Conservation (phyloP, 345 rosid genomes). For the Moricandia arvensis region DNA sequence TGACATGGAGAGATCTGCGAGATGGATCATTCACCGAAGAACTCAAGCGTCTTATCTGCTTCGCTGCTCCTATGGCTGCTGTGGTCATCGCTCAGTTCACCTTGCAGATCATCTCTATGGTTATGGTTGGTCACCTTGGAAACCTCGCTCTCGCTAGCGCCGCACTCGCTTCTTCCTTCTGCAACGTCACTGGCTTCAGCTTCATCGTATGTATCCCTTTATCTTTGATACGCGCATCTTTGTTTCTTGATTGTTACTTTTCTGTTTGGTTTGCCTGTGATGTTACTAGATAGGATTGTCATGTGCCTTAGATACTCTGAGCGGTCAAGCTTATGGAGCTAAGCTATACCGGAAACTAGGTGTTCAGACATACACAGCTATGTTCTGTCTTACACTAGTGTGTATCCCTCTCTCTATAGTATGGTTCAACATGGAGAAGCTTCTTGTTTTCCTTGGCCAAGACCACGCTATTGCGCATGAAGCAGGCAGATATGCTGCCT, state of each 20-base stretch:
- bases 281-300: slow-evolving; percentile 65
- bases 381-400: slow-evolving; percentile 50
- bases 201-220: slow-evolving; percentile 34
- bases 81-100: slow-evolving; percentile 53
- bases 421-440: slow-evolving; percentile 54
- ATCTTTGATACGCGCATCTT: slow-evolving; percentile 39
- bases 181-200: slow-evolving; percentile 53
- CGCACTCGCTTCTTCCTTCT: slow-evolving; percentile 56
- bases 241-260: no score
- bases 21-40: slow-evolving; percentile 41
- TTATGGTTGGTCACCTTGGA: slow-evolving; percentile 39
- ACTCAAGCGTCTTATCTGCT: slow-evolving; percentile 43
- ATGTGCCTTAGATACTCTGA: slow-evolving; percentile 69
- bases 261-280: background rate
- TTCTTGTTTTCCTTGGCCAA: slow-evolving; percentile 54
- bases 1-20: slow-evolving; percentile 35
- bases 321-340: slow-evolving; percentile 88
- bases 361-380: slow-evolving; percentile 56
- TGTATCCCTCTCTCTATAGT: slow-evolving; percentile 60
- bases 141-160: slow-evolving; percentile 60
- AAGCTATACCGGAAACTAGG: slow-evolving; percentile 54
- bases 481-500: slow-evolving; percentile 50
- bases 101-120: slow-evolving; percentile 37
- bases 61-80: slow-evolving; percentile 78
- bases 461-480: slow-evolving; percentile 56